Percentiles rank a stretch among this genome's conserved stretches.
These are phyloP conservation scores for Claviceps purpurea DNA, from an alignment of 2,329 filamentous ascomycete genomes.

Conservation along the genomic window DNA sequence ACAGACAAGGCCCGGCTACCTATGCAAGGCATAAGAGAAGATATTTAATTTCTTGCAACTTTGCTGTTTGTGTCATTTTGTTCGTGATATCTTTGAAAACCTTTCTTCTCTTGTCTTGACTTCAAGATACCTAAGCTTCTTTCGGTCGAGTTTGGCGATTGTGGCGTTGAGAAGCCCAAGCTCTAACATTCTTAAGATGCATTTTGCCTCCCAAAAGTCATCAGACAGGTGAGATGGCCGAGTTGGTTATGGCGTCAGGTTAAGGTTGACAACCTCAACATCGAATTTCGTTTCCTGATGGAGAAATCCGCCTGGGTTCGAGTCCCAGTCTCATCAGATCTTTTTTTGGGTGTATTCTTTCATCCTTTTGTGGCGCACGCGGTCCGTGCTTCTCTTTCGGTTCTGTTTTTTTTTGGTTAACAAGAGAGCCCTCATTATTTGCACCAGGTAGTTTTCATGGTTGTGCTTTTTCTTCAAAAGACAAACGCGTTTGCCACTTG, in stretches of 20 bases:
- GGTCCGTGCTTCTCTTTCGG: no score
- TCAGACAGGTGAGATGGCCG: constrained; percentile 3
- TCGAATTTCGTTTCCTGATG: not conserved
- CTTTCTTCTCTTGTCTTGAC: not conserved
- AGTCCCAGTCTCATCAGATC: not conserved
- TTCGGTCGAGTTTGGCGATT: not conserved
- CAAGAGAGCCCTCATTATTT: no score
- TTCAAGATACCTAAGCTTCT: not conserved
- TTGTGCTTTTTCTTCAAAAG: no score
- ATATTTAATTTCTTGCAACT: no score
- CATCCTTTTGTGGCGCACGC: not conserved
- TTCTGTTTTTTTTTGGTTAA: no score
- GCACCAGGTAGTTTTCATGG: no score
- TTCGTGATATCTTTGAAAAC: no score
- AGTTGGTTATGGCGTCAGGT: constrained; percentile 21
- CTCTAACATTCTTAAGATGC: rapidly evolving
- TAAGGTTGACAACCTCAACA: constrained; percentile 18
- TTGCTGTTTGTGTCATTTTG: no score
- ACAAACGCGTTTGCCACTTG: no score
- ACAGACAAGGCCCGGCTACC: no score
- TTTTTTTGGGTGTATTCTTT: not conserved
- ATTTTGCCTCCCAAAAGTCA: not conserved
- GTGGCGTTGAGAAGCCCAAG: not conserved
- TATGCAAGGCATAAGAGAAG: no score
- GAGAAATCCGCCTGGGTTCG: not conserved